A percentile compares a stretch with the other conserved stretches of the same genome.
phyloP scores from a whole-genome alignment of 139 green algal species.

The Asterochloris sp. region DNA sequence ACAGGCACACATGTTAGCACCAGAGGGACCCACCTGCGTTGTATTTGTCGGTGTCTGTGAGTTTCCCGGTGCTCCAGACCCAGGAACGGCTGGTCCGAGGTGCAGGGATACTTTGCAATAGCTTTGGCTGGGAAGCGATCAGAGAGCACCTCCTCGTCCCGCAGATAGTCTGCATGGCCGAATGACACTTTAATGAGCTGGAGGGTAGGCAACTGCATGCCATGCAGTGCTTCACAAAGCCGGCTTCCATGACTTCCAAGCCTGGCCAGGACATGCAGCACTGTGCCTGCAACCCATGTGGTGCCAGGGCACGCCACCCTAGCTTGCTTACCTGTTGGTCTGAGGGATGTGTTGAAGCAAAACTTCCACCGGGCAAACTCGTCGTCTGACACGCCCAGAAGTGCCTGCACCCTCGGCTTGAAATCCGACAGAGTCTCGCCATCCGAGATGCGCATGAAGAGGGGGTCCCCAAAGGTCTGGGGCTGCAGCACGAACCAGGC shows the following conservation, averaged over 20 bases:
- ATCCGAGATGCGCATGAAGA: conserved; percentile 69
- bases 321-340: no score
- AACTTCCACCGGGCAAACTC: conserved; percentile 86
- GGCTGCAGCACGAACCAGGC: conserved; percentile 22
- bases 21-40: conserved; percentile 29
- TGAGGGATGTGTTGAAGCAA: conserved; percentile 32
- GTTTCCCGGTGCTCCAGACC: conserved; percentile 75
- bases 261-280: no score
- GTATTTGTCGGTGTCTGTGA: conserved; percentile 31
- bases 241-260: no score
- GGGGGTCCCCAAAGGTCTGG: conserved; percentile 82
- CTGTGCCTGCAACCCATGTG: no score
- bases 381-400: conserved; percentile 67
- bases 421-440: conserved; percentile 76
- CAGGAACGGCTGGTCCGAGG: conserved; percentile 49
- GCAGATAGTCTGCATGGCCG: conserved; percentile 50
- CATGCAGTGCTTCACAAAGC: no score
- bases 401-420: conserved; percentile 39
- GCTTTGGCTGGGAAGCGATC: not conserved
- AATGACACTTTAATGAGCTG: no score
- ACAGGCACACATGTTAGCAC: not conserved
- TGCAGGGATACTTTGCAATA: conserved; percentile 1
- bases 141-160: conserved; percentile 57
- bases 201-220: conserved; percentile 18
- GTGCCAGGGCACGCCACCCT: no score